Evolutionary conservation across 306 rosid genomes (phyloP).

Genomic region (Quercus cerris): DNA sequence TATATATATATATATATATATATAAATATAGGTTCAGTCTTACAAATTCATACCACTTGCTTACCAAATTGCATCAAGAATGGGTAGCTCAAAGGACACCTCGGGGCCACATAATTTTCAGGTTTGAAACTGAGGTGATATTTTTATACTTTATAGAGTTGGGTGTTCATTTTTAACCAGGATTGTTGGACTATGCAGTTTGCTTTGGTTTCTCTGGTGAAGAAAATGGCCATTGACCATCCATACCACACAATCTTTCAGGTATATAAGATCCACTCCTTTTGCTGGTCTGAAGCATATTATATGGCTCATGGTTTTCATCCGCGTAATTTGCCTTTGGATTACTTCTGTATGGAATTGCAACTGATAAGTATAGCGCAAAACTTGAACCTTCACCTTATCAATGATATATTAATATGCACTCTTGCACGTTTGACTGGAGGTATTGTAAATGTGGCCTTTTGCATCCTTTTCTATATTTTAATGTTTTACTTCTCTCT

Average conservation of each 20-base stretch:
- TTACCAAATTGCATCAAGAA: conserved; percentile 96
- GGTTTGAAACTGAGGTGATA: conserved; percentile 40
- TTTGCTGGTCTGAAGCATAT: conserved; percentile 9
- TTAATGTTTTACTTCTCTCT: conserved; percentile 16
- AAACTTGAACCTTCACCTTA: neutral
- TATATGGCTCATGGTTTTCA: conserved; percentile 6
- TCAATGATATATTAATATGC: neutral
- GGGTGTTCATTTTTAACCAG: neutral
- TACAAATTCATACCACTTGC: conserved; percentile 82
- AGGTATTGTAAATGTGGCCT: neutral
- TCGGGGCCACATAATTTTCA: conserved; percentile 72
- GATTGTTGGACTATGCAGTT: conserved; percentile 50
- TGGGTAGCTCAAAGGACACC: conserved; percentile 86
- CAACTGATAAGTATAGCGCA: neutral
- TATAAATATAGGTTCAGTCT: conserved; percentile 71
- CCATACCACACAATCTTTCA: conserved; percentile 95
- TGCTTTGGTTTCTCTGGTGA: conserved; percentile 90
- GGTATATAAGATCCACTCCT: conserved; percentile 37
- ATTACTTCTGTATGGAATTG: neutral
- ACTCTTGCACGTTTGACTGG: neutral
- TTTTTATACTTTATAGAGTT: neutral
- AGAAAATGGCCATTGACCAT: conserved; percentile 93
- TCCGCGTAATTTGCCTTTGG: neutral
- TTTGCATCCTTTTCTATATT: neutral
- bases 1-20: conserved; percentile 17